Evolutionary conservation across 257 asterid species (phyloP).

Genomic region (Solanum raphanifolium): DNA sequence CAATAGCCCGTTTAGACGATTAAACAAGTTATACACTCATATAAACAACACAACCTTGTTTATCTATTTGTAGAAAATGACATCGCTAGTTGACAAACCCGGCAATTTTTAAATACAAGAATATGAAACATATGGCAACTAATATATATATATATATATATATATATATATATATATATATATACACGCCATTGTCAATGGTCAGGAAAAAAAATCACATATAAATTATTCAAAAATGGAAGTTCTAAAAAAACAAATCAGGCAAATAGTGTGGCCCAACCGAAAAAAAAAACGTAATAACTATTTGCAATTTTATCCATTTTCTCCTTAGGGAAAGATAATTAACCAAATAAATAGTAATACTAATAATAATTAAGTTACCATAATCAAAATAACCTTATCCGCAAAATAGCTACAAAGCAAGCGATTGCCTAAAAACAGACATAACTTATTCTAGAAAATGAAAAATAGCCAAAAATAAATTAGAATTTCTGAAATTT

Average conservation of each 20-base stretch:
- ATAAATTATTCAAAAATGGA: background rate
- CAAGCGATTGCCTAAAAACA: background rate
- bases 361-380: background rate
- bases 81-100: background rate
- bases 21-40: background rate
- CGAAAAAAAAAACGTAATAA: background rate
- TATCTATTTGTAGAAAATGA: background rate
- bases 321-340: background rate
- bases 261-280: background rate
- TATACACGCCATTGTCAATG: background rate
- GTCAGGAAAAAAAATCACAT: background rate
- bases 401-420: background rate
- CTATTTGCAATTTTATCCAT: background rate
- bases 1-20: slow-evolving; percentile 4
- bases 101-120: background rate
- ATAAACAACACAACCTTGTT: background rate
- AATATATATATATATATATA: background rate
- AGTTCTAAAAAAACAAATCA: background rate
- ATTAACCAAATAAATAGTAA: background rate
- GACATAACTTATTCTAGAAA: background rate
- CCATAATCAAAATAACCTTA: background rate
- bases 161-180: background rate
- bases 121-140: background rate
- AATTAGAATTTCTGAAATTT: background rate
- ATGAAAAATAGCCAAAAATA: background rate